Evolutionary conservation across 2,329 filamentous ascomycete species (phyloP), one percentile per base, ranked within the genome.

Genomic region (Talaromyces sp.): DNA sequence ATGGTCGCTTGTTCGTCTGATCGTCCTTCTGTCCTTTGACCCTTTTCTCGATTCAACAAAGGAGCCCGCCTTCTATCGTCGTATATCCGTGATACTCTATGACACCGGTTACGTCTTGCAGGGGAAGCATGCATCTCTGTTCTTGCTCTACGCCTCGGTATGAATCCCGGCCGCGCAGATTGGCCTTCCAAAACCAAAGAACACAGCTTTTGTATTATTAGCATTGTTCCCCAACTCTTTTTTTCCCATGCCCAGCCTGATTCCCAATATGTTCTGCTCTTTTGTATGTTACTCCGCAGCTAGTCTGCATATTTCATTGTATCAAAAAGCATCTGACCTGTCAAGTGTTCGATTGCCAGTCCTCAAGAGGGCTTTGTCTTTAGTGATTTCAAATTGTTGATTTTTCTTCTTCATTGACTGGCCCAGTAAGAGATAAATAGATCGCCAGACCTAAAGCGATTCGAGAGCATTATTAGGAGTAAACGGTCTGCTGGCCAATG

Each of bases 361-460:
- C 25, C 49, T 13, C 49, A 53, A 30, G 3, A 3, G 13, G 27
- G 13, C 49, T 53, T 25, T n/a, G 28, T 53, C 25, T n/a, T 27
- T 53, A 53, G 15, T 17, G 28, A 79, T 77, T 47, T 25, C 44
- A 47, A 47, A 25, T 25, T 47, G 44, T 47, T 9, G 22, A 25
- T 25, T 22, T 47, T 25, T 25, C 9, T 47, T 25, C 44, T 22
- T 47, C 19, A 11, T 47, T 47, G 17, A 22, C 10, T 11, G 5
- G 44, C 22, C 3, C 15, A 22, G n/a, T 22, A 25, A 36, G 33
- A 36, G 3, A 3, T 36, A 4, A 13, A 36, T 47, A 47, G 25
- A 30, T 30, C 28, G 44, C 19, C 44, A 25, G 11, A 11, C n/a
- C 11, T 22, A 22, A 19, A 4, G 42, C 42, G n/a, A 47, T 22